Base-by-base conservation (phyloP, 805 yeast species). In the Ogataea wickerhamii region DNA sequence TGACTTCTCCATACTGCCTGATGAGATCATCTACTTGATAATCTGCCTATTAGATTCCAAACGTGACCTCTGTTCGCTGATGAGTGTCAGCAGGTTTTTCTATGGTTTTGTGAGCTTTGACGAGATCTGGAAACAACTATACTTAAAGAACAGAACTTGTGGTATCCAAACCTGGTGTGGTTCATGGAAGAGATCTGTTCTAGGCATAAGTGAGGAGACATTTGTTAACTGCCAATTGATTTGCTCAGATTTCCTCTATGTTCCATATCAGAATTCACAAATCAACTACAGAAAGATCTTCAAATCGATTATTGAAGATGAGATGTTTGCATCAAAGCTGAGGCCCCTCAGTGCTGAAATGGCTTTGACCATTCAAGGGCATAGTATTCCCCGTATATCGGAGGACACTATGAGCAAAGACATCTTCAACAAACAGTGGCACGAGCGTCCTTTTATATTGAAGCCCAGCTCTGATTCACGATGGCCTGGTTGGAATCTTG, bases 261-360 rank as follows among this genome's bases (percentile, higher is more conserved):
- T 93, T 35, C 96, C 96, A 3, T 87, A 74, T 52, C 93, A 86
- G 53, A 81, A 93, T 46, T 71, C 94, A 1, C 83, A 81, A 45
- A 68, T 86, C 14, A 71, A 83, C 52, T 85, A 84, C 56, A 48
- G 56, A 4, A 53, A 60, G 18, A 51, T 76, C 4, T 76, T 83
- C 48, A 55, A 61, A 19, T 68, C 68, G 26, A 54, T 81, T 4
- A 69, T 80, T 4, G 60, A 55, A 1, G 77, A 73, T 39, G 81
- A 76, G 52, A 53, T 45, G 27, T 38, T 47, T 3, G 32, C 18
- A n/a, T 22, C 37, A 13, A 5, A 13, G 7, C 4, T 14, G 19
- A 6, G 13, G n/a, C 20, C 36, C 14, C 25, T 34, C 16, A 28
- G 40, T 8, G 29, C 39, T 3, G 33, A 40, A n/a, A 32, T 33